These are phyloP conservation scores for Coemansia sp. DNA, from an alignment of 192 early-diverging fungal species.

Conservation along the genomic window DNA sequence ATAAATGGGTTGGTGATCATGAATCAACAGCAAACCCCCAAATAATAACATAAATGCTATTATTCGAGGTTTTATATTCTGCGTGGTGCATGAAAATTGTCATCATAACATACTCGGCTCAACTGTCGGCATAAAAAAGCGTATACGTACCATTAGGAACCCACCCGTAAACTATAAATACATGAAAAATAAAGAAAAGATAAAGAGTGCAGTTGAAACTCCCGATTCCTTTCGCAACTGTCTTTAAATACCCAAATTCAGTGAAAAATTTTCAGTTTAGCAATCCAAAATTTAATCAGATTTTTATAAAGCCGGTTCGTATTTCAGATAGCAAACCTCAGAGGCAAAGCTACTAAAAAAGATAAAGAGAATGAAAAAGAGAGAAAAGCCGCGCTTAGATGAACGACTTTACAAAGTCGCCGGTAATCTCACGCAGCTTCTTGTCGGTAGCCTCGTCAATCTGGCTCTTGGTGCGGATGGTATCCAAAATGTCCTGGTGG, in stretches of 20 bases:
- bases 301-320: too few relatives aligned
- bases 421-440: conserved; percentile 87
- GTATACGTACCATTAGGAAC: too few relatives aligned
- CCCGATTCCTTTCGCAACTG: too few relatives aligned
- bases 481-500: conserved; percentile 82
- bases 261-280: conserved; percentile 16
- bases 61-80: conserved; percentile 12
- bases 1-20: background rate
- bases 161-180: too few relatives aligned
- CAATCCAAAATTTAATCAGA: too few relatives aligned
- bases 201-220: too few relatives aligned
- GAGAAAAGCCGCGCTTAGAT: conserved; percentile 43
- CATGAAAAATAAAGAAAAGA: too few relatives aligned
- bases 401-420: conserved; percentile 78
- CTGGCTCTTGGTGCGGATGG: conserved; percentile 86
- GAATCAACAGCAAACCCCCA: background rate
- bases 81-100: conserved; percentile 55
- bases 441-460: conserved; percentile 85
- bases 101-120: conserved; percentile 24
- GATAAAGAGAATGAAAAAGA: conserved; percentile 7
- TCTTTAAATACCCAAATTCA: background rate
- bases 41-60: background rate
- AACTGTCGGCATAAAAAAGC: too few relatives aligned
- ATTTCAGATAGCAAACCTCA: background rate
- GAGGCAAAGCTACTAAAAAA: background rate